phyloP scores from a whole-genome alignment of 2,329 filamentous ascomycete species.

The Diaporthe citrichinensis region DNA sequence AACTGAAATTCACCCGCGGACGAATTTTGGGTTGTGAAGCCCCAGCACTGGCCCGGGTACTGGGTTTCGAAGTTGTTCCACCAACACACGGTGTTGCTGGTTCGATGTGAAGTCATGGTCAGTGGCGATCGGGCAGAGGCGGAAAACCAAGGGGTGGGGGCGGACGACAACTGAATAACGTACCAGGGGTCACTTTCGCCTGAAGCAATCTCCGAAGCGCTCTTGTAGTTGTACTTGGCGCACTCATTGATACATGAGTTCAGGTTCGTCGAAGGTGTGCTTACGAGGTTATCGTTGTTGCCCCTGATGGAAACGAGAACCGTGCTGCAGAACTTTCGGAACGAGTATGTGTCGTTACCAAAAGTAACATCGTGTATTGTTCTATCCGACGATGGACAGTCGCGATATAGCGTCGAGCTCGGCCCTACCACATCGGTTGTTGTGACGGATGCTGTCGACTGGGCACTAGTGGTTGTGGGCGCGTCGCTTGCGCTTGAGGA shows the following conservation, averaged over 20 bases:
- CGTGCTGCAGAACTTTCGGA: neutral
- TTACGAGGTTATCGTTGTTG: neutral
- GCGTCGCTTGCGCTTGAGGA: neutral
- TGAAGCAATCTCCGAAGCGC: neutral
- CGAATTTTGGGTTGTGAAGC: neutral
- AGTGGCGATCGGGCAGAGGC: neutral
- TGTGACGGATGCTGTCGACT: neutral
- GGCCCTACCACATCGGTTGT: neutral
- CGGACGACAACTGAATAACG: neutral
- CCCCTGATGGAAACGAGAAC: neutral
- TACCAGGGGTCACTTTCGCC: neutral
- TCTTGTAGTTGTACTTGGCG: neutral
- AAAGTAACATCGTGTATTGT: neutral
- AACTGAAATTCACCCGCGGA: neutral
- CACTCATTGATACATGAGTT: neutral
- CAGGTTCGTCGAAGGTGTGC: neutral
- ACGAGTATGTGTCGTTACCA: neutral
- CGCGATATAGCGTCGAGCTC: neutral
- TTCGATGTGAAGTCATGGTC: neutral
- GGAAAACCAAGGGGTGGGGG: too few relatives aligned
- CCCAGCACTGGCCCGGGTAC: slow-evolving; percentile 10
- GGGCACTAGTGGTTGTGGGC: neutral
- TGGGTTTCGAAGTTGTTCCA: neutral
- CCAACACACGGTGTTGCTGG: slow-evolving; percentile 14
- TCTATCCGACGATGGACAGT: neutral